These are phyloP conservation scores for Parastagonospora nodorum DNA, from an alignment of 2,329 filamentous ascomycete species.

Conservation along the genomic window DNA sequence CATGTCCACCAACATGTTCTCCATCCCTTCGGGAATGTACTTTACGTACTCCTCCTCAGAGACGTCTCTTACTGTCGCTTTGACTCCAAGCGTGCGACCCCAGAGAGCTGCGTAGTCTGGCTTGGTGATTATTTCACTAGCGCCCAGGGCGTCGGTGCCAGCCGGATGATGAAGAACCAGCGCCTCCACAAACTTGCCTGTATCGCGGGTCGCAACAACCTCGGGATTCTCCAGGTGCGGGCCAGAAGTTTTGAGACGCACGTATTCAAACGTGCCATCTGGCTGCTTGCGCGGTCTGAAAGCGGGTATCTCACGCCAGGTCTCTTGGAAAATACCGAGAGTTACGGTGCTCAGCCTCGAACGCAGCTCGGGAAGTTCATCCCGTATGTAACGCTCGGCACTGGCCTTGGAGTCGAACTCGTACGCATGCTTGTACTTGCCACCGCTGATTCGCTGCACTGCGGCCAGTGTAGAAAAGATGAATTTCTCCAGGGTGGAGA, in stretches of 20 bases:
- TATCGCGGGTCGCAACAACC: slow-evolving; percentile 3
- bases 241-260: slow-evolving; percentile 2
- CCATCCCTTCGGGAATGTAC: slow-evolving; percentile 3
- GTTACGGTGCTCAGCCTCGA: slow-evolving; percentile 7
- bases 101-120: slow-evolving; percentile 6
- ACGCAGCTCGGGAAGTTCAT: slow-evolving; percentile 1
- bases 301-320: slow-evolving; percentile 4
- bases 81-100: slow-evolving; percentile 4
- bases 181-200: slow-evolving; percentile 6
- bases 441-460: slow-evolving; percentile 31
- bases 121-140: slow-evolving; percentile 5
- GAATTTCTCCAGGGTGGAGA: slow-evolving; percentile 47
- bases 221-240: slow-evolving; percentile 1
- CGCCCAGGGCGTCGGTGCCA: slow-evolving; percentile 7
- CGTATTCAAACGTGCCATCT: slow-evolving; percentile 5
- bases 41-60: slow-evolving; percentile 4
- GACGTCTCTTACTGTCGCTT: slow-evolving; percentile 2
- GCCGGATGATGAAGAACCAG: slow-evolving; percentile 6
- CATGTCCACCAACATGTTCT: not conserved
- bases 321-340: slow-evolving; percentile 10
- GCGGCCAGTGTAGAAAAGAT: slow-evolving; percentile 51
- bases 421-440: slow-evolving; percentile 40
- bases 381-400: slow-evolving; percentile 18
- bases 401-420: slow-evolving; percentile 51
- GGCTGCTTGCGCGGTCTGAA: slow-evolving; percentile 5